phyloP scores from a whole-genome alignment of 768 basidiomycete genomes.

The Termitomyces sp. region DNA sequence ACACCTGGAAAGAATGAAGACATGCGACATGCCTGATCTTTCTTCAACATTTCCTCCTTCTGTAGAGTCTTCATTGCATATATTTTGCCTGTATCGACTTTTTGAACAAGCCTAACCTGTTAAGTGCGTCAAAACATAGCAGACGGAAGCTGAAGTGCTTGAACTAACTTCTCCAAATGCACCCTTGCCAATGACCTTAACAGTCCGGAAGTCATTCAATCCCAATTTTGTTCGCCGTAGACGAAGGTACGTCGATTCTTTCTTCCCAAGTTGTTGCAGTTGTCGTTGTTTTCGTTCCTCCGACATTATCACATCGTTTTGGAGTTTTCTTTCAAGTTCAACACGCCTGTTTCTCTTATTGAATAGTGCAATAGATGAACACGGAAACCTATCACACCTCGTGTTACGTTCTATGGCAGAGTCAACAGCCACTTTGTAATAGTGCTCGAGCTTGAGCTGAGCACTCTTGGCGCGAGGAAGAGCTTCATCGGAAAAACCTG shows the following conservation, averaged over 20 bases:
- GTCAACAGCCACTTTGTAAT: slow-evolving; percentile 96
- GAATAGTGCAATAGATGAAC: not conserved
- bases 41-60: slow-evolving; percentile 99
- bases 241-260: slow-evolving; percentile 86
- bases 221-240: slow-evolving; percentile 87
- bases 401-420: slow-evolving; percentile 91
- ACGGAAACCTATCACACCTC: slow-evolving; percentile 46
- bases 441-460: slow-evolving; percentile 94
- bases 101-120: slow-evolving; percentile 90
- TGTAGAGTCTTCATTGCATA: slow-evolving; percentile 98
- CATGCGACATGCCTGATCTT: slow-evolving; percentile 73
- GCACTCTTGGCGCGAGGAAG: slow-evolving; percentile 84
- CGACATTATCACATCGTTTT: slow-evolving; percentile 61
- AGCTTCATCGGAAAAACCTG: slow-evolving; percentile 77
- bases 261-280: slow-evolving; percentile 78
- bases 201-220: slow-evolving; percentile 89
- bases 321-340: slow-evolving; percentile 79
- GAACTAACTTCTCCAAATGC: slow-evolving; percentile 90
- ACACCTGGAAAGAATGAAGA: not conserved
- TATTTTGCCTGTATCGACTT: slow-evolving; percentile 94
- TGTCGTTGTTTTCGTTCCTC: slow-evolving; percentile 88
- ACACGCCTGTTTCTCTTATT: slow-evolving; percentile 59
- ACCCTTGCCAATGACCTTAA: slow-evolving; percentile 98
- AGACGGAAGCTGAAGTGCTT: not conserved
- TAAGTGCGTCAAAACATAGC: not conserved